Evolutionary conservation across 2,329 filamentous ascomycete species (phyloP).

Genomic region (Zymoseptoria pseudotritici): DNA sequence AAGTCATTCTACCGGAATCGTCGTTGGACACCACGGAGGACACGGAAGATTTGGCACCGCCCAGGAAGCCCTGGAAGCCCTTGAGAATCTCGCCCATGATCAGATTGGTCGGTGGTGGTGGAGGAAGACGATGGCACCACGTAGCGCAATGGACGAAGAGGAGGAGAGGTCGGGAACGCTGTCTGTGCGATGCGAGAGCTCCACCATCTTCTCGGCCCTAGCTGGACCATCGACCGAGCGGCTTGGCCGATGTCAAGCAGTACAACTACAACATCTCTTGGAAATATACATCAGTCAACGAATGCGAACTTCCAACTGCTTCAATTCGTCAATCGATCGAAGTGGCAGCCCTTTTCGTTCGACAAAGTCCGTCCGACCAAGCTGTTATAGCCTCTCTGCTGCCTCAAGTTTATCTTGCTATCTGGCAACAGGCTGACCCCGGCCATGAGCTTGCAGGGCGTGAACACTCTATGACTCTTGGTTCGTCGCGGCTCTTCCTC

Average conservation of each 20-base stretch:
- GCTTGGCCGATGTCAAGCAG: background rate
- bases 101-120: background rate
- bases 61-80: conserved; percentile 62
- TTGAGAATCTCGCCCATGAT: conserved; percentile 53
- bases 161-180: background rate
- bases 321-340: background rate
- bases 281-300: background rate
- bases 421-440: background rate
- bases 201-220: background rate
- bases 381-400: background rate
- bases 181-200: background rate
- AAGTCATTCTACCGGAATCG: conserved; percentile 54
- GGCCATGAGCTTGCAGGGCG: background rate
- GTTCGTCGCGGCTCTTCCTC: background rate
- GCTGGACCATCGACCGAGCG: background rate
- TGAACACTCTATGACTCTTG: background rate
- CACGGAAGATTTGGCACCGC: conserved; percentile 55
- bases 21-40: conserved; percentile 37
- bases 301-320: background rate
- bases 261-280: background rate
- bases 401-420: background rate
- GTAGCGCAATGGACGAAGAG: background rate
- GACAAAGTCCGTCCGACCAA: no score
- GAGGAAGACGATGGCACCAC: background rate
- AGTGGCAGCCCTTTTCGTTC: no score